These are phyloP conservation scores for Colletotrichum eleusines DNA, from an alignment of 2,329 filamentous ascomycete species.

Conservation along the genomic window DNA sequence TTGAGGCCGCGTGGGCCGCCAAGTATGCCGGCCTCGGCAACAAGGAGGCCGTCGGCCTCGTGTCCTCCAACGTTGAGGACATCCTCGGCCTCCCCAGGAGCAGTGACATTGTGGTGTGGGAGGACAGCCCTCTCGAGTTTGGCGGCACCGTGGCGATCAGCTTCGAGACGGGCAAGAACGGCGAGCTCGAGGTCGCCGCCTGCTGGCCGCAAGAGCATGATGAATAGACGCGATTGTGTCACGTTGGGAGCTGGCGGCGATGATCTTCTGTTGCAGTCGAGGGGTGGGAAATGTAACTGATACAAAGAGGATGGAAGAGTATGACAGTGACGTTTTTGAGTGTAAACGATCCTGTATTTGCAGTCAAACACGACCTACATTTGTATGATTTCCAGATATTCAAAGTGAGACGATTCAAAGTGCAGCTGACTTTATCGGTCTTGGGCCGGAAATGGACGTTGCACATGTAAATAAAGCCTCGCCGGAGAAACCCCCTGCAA, in stretches of 20 bases:
- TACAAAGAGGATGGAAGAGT: not conserved
- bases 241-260: not conserved
- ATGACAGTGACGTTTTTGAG: not conserved
- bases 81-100: constrained; percentile 53
- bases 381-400: no score
- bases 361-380: not conserved
- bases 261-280: not conserved
- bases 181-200: constrained; percentile 46
- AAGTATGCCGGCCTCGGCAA: constrained; percentile 54
- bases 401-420: not conserved
- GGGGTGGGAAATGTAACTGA: not conserved
- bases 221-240: not conserved
- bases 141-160: constrained; percentile 54
- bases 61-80: constrained; percentile 56
- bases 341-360: not conserved
- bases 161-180: constrained; percentile 47
- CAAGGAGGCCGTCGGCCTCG: constrained; percentile 51
- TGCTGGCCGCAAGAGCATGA: constrained; percentile 48
- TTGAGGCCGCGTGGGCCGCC: constrained; percentile 55
- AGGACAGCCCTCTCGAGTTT: constrained; percentile 56
- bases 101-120: constrained; percentile 57
- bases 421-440: not conserved
- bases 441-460: not conserved
- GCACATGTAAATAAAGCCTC: not conserved
- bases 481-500: not conserved